These are phyloP conservation scores for Penicillium sp. DNA, from an alignment of 2,329 filamentous ascomycete genomes.

Conservation along the genomic window DNA sequence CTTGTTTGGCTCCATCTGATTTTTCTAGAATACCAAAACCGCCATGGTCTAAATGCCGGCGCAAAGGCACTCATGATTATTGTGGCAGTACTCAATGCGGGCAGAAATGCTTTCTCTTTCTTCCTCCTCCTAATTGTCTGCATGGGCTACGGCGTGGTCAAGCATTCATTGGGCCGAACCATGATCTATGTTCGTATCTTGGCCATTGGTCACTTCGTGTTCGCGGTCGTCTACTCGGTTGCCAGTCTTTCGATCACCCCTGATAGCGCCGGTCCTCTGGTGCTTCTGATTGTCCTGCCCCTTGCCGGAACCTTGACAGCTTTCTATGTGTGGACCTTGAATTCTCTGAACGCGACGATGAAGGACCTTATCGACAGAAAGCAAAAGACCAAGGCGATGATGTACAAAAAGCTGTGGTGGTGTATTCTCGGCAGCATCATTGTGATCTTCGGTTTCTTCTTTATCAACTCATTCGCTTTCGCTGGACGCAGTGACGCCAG, in stretches of 20 bases:
- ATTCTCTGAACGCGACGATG: constrained; percentile 89
- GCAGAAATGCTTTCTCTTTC: constrained; percentile 95
- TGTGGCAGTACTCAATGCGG: constrained; percentile 90
- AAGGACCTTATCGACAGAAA: constrained; percentile 94
- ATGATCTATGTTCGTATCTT: constrained; percentile 94
- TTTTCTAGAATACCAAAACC: constrained; percentile 77
- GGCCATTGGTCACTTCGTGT: constrained; percentile 88
- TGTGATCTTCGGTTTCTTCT: constrained; percentile 97
- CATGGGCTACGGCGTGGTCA: constrained; percentile 99
- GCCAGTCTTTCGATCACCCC: constrained; percentile 85
- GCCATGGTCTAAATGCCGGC: constrained; percentile 76
- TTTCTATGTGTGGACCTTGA: constrained; percentile 98
- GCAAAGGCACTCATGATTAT: constrained; percentile 84
- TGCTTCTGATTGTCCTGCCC: constrained; percentile 89
- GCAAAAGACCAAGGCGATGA: constrained; percentile 85
- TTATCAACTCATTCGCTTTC: constrained; percentile 95
- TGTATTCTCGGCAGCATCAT: constrained; percentile 88
- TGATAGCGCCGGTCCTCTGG: constrained; percentile 82
- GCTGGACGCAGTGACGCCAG: constrained; percentile 79
- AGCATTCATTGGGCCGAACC: constrained; percentile 82
- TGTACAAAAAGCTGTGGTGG: constrained; percentile 99
- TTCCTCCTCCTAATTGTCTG: constrained; percentile 97
- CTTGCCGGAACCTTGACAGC: constrained; percentile 88
- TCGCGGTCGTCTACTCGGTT: constrained; percentile 89
- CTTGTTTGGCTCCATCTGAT: constrained; percentile 33